phyloP scores from a whole-genome alignment of 2,329 filamentous ascomycete genomes.

The Hymenoscyphus repandus region DNA sequence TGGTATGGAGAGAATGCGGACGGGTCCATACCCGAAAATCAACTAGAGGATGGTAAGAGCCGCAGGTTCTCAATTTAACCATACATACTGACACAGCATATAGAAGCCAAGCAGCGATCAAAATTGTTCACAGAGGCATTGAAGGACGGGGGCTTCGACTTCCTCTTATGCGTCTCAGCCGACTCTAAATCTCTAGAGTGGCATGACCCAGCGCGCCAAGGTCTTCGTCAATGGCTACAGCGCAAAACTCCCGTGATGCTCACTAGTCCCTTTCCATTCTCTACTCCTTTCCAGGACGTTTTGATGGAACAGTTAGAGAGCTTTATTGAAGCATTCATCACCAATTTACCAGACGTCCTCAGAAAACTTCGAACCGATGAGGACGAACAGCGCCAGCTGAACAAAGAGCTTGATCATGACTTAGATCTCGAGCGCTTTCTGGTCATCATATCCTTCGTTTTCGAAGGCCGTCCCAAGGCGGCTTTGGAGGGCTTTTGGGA shows the following conservation, averaged over 20 bases:
- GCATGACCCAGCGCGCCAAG: conserved; percentile 80
- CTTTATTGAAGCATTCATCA: conserved; percentile 89
- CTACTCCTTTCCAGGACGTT: conserved; percentile 64
- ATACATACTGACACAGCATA: conserved; percentile 1
- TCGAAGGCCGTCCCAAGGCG: conserved; percentile 77
- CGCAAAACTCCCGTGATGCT: conserved; percentile 69
- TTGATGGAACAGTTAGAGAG: conserved; percentile 78
- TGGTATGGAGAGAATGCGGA: conserved; percentile 73
- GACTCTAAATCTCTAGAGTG: conserved; percentile 77
- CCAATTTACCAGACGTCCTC: conserved; percentile 89
- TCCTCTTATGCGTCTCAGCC: conserved; percentile 77
- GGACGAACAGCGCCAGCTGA: conserved; percentile 74
- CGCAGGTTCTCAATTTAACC: not conserved
- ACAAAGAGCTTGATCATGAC: conserved; percentile 60
- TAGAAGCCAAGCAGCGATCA: conserved; percentile 65
- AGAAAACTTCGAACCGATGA: conserved; percentile 82
- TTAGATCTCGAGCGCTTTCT: conserved; percentile 84
- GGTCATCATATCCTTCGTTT: conserved; percentile 86
- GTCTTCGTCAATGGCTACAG: conserved; percentile 76
- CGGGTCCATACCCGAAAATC: conserved; percentile 53
- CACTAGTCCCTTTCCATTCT: conserved; percentile 63
- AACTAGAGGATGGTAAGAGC: conserved; percentile 52
- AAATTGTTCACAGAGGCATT: conserved; percentile 71
- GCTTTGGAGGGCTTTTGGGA: conserved; percentile 80
- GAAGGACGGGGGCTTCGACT: conserved; percentile 88